Evolutionary conservation across 2,329 filamentous ascomycete genomes (phyloP).

Genomic region (Diaporthe sp.): DNA sequence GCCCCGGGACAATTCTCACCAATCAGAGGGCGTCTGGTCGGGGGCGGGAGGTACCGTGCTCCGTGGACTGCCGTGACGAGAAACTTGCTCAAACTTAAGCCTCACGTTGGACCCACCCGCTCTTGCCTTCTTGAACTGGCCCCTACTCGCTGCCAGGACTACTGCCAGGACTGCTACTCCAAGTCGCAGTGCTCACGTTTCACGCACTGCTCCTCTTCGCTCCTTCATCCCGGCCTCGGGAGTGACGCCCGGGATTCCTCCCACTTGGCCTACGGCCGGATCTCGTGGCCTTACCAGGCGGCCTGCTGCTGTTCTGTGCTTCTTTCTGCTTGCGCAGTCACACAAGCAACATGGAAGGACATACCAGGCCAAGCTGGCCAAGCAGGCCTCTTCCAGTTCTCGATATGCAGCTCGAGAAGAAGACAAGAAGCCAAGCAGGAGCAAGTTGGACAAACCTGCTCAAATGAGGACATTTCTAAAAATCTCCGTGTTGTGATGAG

Average conservation of each 20-base stretch:
- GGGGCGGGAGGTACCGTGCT: conserved; percentile 14
- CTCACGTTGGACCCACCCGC: conserved; percentile 26
- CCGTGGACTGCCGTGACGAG: conserved; percentile 8
- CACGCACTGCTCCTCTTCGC: conserved; percentile 11
- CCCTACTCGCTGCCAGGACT: not conserved
- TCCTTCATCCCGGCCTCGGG: conserved; percentile 25
- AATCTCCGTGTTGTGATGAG: conserved; percentile 10
- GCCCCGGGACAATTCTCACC: not conserved
- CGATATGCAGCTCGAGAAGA: not conserved
- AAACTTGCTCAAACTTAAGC: conserved; percentile 34
- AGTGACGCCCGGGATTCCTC: conserved; percentile 15
- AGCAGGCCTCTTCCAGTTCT: not conserved
- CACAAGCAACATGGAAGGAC: not conserved
- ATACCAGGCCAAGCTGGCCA: not conserved
- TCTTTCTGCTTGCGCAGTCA: not conserved
- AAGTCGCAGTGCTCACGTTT: not conserved
- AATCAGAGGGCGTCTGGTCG: not conserved
- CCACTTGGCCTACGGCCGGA: not conserved
- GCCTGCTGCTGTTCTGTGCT: not conserved
- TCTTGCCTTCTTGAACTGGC: not conserved
- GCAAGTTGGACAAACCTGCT: not conserved
- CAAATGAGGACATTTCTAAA: not conserved
- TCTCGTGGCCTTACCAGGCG: not conserved
- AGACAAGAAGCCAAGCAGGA: not conserved
- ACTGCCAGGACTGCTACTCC: not conserved